Conservation (phyloP, 148 eudicot genomes). For the Bassia scoparia region DNA sequence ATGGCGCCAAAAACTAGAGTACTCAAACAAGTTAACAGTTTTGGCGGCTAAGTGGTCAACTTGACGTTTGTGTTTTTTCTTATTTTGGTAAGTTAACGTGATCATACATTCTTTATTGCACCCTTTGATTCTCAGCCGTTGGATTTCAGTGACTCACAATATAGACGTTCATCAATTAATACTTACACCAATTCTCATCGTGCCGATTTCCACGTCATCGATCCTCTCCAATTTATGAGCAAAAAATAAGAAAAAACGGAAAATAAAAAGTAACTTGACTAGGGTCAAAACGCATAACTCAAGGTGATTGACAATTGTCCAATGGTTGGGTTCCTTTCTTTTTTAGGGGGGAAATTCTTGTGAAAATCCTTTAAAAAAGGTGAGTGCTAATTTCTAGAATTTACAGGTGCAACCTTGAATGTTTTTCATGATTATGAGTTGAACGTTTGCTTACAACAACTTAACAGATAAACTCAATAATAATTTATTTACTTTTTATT, state of each 20-base stretch:
- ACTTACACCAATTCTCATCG: neutral
- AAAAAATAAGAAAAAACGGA: neutral
- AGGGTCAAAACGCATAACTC: slow-evolving; percentile 6
- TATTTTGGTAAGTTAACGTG: neutral
- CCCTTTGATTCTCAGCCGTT: neutral
- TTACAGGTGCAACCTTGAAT: slow-evolving; percentile 17
- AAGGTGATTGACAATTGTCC: neutral
- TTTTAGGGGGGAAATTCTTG: neutral
- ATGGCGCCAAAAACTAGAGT: slow-evolving; percentile 8
- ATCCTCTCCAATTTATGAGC: neutral
- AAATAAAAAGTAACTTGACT: slow-evolving; percentile 6
- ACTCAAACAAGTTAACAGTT: neutral
- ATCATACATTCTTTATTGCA: neutral
- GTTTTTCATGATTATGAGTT: neutral
- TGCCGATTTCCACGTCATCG: slow-evolving; percentile 19
- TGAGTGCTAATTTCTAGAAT: slow-evolving; percentile 10
- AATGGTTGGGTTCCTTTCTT: slow-evolving; percentile 12
- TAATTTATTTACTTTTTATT: too few species aligned
- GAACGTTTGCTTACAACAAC: neutral
- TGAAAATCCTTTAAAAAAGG: neutral
- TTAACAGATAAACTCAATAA: neutral
- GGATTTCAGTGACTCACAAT: neutral
- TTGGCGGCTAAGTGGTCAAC: slow-evolving; percentile 6
- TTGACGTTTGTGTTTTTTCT: neutral
- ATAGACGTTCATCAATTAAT: neutral